Base-by-base conservation (phyloP, 176 grass and related monocot genomes). In the Avena sativa region DNA sequence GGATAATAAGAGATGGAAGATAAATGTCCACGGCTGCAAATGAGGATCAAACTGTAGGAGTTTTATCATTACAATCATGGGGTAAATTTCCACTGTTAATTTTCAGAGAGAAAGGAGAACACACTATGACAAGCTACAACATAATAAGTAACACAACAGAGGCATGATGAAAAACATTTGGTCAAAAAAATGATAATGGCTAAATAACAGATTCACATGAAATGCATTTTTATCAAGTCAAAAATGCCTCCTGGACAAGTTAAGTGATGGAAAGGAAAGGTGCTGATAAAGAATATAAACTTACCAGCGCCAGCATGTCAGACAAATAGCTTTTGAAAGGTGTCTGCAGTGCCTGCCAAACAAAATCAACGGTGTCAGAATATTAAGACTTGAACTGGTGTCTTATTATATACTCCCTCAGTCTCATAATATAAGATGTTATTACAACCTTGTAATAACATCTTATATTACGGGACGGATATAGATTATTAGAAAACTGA, bases 291-390 rank as follows among this genome's bases (percentile, higher is more conserved):
- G 6, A 43, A 83, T 76, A 74, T 12, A 64, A 38, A 92, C 84
- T 88, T 86, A 95, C 93, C 81, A 97, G 95, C 67, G 93, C 91
- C 44, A 97, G 72, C 93, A 97, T 97, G 74, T 93, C 93, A 16
- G 49, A 70, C 40, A 97, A 87, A 82, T 97, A 97, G 82, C 91
- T 81, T 74, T 85, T 91, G 84, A 93, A 97, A 21, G 95, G 95
- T 53, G 95, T 92, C 59, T 97, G 95, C 51, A 92, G 16, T 0
- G 89, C 93, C 95, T 97, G 89, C 12, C 21, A 76, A 63, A 23
- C 43, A 67, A 89, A 82, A 61, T 38, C 0, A 16, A 82, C 34
- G 3, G 19, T 87, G 16, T 67, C 36, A 74, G 44, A 58, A 80
- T 20, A 55, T 51, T 59, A 52, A 86, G 48, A 55, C 28, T 17